A percentile compares a stretch with the other conserved stretches of the same genome.
Conservation (phyloP, 169 alveolate genomes). For the Nephromyces sp. region DNA sequence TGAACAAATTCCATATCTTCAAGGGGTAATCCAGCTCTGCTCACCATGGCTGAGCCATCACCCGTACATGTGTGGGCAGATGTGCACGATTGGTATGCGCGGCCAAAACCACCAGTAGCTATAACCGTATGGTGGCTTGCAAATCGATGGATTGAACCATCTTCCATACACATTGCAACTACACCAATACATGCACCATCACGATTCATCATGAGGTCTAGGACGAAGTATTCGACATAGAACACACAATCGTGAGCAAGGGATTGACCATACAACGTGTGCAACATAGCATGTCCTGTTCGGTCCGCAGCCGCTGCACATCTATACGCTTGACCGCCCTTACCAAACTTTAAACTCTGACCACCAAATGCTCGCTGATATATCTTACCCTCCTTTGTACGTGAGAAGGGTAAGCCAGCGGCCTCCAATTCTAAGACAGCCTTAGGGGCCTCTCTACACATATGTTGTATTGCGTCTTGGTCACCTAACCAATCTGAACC, state of each 20-base stretch:
- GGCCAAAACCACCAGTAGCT: constrained; percentile 97
- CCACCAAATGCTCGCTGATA: constrained; percentile 98
- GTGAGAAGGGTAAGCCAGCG: constrained; percentile 91
- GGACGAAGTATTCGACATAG: constrained; percentile 91
- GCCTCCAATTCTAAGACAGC: constrained; percentile 90
- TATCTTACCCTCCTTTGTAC: constrained; percentile 90
- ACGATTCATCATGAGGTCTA: constrained; percentile 84
- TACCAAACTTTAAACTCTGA: constrained; percentile 86
- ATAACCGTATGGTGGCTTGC: constrained; percentile 84
- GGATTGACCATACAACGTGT: constrained; percentile 85
- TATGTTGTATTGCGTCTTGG: constrained; percentile 93
- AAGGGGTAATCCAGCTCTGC: constrained; percentile 87
- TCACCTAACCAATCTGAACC: constrained; percentile 99
- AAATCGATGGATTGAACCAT: constrained; percentile 90
- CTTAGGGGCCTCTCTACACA: constrained; percentile 89
- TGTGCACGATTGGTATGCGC: constrained; percentile 93
- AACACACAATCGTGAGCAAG: constrained; percentile 81
- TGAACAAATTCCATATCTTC: constrained; percentile 95
- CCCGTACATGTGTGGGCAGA: constrained; percentile 98
- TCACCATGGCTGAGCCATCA: constrained; percentile 83
- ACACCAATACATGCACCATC: constrained; percentile 80
- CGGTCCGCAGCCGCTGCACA: constrained; percentile 98
- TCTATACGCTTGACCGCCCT: constrained; percentile 95
- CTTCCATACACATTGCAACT: constrained; percentile 85
- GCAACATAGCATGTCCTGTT: constrained; percentile 97